Conservation (phyloP, 148 eudicot species). For the Cornus kousa region DNA sequence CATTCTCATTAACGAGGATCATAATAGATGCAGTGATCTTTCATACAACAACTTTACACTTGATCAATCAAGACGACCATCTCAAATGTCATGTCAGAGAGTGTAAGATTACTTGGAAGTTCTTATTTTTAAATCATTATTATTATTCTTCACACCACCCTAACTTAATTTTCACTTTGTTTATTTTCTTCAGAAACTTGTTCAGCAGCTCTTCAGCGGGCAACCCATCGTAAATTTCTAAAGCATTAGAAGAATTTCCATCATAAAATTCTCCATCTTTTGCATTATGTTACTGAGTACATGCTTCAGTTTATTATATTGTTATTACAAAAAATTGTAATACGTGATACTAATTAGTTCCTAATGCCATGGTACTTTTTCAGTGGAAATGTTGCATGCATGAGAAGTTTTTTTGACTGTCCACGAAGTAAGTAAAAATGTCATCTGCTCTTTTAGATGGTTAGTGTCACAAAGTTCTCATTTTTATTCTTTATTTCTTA, state of each 20-base stretch:
- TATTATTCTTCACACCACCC: background rate
- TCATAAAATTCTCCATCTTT: background rate
- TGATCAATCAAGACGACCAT: background rate
- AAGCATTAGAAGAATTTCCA: background rate
- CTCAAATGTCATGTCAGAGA: constrained; percentile 15
- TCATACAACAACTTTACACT: constrained; percentile 23
- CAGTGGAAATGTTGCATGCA: constrained; percentile 23
- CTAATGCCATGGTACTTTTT: background rate
- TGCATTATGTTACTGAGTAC: background rate
- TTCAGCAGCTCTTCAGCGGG: constrained; percentile 15
- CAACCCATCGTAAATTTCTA: constrained; percentile 14
- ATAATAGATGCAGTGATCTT: constrained; percentile 22
- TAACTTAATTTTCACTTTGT: background rate
- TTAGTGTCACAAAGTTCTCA: too few species aligned
- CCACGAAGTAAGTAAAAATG: constrained; percentile 14
- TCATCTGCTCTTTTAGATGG: background rate
- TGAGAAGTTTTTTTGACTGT: constrained; percentile 1
- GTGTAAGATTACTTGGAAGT: constrained; percentile 13
- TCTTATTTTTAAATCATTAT: background rate
- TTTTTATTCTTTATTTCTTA: background rate
- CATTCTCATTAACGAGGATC: background rate
- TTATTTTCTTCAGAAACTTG: constrained; percentile 19
- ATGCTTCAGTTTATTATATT: background rate
- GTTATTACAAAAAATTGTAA: background rate
- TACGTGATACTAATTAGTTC: background rate